Conservation (phyloP, 2,329 filamentous ascomycete genomes). For the Fonsecaea nubica region DNA sequence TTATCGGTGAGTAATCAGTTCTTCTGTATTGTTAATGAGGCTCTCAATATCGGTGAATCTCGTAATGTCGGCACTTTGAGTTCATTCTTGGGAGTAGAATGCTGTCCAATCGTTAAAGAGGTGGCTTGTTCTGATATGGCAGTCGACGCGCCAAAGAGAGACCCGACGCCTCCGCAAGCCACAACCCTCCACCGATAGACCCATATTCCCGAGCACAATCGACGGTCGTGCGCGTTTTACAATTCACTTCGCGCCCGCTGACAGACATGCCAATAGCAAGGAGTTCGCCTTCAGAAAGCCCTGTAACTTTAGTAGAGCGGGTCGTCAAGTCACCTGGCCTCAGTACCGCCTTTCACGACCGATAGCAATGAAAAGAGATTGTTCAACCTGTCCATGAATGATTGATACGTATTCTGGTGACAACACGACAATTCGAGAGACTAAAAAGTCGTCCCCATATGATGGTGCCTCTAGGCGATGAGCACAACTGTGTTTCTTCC, state of each 20-base stretch:
- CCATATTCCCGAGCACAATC: not conserved
- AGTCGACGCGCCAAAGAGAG: not conserved
- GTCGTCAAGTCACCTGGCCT: not conserved
- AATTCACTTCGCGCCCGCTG: not conserved
- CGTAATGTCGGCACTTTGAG: not conserved
- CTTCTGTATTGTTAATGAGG: not conserved
- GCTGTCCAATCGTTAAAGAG: not conserved
- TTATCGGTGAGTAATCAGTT: not conserved
- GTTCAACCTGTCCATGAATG: not conserved
- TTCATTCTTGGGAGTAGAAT: not conserved
- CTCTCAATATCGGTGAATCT: not conserved
- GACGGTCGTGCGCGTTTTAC: not conserved
- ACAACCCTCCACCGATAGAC: not conserved
- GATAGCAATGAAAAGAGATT: not conserved
- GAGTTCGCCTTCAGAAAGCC: not conserved
- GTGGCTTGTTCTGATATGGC: not conserved
- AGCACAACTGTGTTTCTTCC: not conserved
- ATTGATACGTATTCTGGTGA: not conserved
- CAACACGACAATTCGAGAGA: not conserved
- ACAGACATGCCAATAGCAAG: not conserved
- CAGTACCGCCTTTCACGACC: not conserved
- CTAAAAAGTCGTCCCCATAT: not conserved
- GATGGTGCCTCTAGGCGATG: not conserved
- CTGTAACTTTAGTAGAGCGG: not conserved
- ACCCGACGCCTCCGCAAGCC: not conserved